Percentiles rank a stretch among this genome's conserved stretches.
These are phyloP conservation scores for Cardamine occulta DNA, from an alignment of 345 rosid genomes.

Conservation along the genomic window DNA sequence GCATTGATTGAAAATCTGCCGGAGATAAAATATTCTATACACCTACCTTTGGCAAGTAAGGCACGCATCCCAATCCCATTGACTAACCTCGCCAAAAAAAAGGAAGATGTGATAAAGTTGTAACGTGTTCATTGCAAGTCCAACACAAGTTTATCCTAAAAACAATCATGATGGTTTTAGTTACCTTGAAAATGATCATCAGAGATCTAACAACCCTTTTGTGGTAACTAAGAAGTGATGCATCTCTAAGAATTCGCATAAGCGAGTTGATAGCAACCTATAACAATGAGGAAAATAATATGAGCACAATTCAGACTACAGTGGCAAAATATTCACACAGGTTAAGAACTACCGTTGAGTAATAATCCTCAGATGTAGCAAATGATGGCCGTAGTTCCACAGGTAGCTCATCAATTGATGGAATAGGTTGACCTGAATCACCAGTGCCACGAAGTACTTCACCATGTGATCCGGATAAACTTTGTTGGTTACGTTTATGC, in stretches of 20 bases:
- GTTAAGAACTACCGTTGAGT: conserved; percentile 71
- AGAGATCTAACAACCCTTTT: conserved; percentile 97
- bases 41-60: conserved; percentile 95
- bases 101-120: conserved; percentile 16
- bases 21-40: conserved; percentile 29
- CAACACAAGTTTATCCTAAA: conserved; percentile 16
- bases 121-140: conserved; percentile 7
- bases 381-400: conserved; percentile 93
- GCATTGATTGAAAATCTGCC: conserved; percentile 16
- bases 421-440: conserved; percentile 95
- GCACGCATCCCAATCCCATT: conserved; percentile 96
- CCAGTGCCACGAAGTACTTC: conserved; percentile 86
- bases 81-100: conserved; percentile 76
- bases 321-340: conserved; percentile 20
- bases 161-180: conserved; percentile 1
- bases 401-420: conserved; percentile 81
- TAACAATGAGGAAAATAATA: conserved; percentile 33
- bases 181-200: conserved; percentile 96
- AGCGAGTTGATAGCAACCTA: conserved; percentile 99
- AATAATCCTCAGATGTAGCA: conserved; percentile 96
- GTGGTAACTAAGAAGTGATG: conserved; percentile 95
- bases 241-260: conserved; percentile 96
- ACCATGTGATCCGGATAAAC: conserved; percentile 78
- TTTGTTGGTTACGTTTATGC: conserved; percentile 87
- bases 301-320: conserved; percentile 33